Base-by-base conservation (phyloP, 75 land plant genomes). In the Sequoia sempervirens region DNA sequence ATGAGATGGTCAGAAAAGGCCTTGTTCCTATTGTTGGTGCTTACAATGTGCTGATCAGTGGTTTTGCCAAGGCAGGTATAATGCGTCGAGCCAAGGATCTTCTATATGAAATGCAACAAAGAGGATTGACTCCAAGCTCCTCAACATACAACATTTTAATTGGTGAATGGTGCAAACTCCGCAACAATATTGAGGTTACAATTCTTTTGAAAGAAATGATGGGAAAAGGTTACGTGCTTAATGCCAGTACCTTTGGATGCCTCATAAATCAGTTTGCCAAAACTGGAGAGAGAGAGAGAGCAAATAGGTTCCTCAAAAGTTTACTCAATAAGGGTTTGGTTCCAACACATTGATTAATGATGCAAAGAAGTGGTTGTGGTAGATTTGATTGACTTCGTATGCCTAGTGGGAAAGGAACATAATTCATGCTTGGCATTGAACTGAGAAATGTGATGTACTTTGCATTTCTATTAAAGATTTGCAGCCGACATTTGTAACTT, bases 61-160 rank as follows among this genome's bases (percentile, higher is more conserved):
- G 86, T 79, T 97, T 93, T 86, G 89, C 90, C 11, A 87, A 85
- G 76, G 87, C 47, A 46, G 90, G 93, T 56, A 92, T 85, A 87
- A 89, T 94, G 85, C 82, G 80, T 9, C 94, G 92, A 83, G 99
- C 92, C 18, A 92, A 83, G 38, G 90, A 84, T 78, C 87, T 96
- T 26, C 79, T 93, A 58, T 83, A 92, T 54, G 92, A 91, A 82
- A 96, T 96, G 98, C 72, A 85, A 17, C 64, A 82, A 36, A 87
- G 88, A 92, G 88, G 91, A 18, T 83, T 92, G 0, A 23, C 74
- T 11, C 93, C 94, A 1, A 96, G 89, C 82, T 89, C 90, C 72
- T 81, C 92, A 56, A 92, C 93, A 38, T 95, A 92, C 86, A 92
- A 92, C 58, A 95, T 96, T 68, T 80, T 96, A 66, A 93, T 96